A percentile compares a stretch with the other conserved stretches of the same genome.
Conservation (phyloP, 805 yeast species). For the Tetrapisispora pingtungensis region DNA sequence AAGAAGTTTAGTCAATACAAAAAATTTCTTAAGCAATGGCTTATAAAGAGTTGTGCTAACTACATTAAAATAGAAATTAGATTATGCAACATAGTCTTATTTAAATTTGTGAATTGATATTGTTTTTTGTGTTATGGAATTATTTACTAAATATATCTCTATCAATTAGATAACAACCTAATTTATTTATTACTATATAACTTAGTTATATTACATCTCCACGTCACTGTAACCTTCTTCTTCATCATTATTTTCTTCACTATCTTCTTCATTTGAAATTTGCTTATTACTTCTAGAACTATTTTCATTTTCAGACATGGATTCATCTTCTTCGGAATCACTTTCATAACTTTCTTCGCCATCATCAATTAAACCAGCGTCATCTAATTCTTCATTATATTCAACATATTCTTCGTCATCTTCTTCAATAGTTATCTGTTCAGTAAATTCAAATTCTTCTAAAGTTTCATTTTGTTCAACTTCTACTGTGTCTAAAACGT, state of each 20-base stretch:
- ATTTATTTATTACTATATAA: neutral
- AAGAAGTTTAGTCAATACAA: no score
- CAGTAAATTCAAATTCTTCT: conserved; percentile 31
- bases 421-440: conserved; percentile 25
- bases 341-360: conserved; percentile 36
- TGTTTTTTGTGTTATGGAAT: neutral
- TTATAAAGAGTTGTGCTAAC: no score
- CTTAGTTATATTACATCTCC: conserved; percentile 1
- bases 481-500: conserved; percentile 52
- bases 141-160: neutral
- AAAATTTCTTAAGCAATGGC: no score
- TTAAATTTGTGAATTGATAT: neutral
- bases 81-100: no score
- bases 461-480: conserved; percentile 33
- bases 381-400: conserved; percentile 56
- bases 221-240: conserved; percentile 4
- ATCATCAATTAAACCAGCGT: conserved; percentile 37
- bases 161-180: neutral
- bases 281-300: neutral
- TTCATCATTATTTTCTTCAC: conserved; percentile 1
- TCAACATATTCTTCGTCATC: conserved; percentile 52
- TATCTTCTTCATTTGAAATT: conserved; percentile 11
- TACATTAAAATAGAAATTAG: no score
- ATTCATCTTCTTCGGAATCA: conserved; percentile 28
- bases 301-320: conserved; percentile 2